These are phyloP conservation scores for Pythium periplocum DNA, from an alignment of 352 stramenopile genomes.

Conservation along the genomic window DNA sequence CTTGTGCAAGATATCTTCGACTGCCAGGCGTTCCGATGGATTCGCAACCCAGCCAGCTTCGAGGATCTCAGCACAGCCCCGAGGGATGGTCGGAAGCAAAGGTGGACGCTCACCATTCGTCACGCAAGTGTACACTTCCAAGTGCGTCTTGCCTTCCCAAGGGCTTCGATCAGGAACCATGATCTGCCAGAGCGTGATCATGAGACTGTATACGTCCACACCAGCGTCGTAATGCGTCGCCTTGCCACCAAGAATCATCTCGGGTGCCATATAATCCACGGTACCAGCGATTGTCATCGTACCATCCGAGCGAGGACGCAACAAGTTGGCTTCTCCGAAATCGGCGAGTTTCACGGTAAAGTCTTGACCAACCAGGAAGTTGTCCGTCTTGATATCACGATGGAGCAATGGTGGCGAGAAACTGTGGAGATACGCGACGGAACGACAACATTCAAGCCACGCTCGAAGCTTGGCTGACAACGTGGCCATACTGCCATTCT, in stretches of 20 bases:
- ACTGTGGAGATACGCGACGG: slow-evolving; percentile 81
- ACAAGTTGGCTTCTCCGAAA: slow-evolving; percentile 82
- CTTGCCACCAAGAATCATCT: slow-evolving; percentile 83
- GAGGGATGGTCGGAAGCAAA: slow-evolving; percentile 61
- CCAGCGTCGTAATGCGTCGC: slow-evolving; percentile 71
- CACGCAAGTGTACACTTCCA: slow-evolving; percentile 78
- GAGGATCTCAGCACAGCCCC: slow-evolving; percentile 67
- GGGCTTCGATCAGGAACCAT: slow-evolving; percentile 72
- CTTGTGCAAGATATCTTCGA: slow-evolving; percentile 70
- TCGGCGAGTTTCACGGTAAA: slow-evolving; percentile 78
- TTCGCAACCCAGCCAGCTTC: slow-evolving; percentile 67
- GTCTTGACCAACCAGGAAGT: slow-evolving; percentile 76
- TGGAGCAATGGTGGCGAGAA: slow-evolving; percentile 77
- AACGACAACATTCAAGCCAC: slow-evolving; percentile 77
- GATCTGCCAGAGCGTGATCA: slow-evolving; percentile 87
- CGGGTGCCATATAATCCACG: slow-evolving; percentile 82
- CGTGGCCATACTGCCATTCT: slow-evolving; percentile 49
- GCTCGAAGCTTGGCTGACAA: slow-evolving; percentile 74
- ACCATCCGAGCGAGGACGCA: slow-evolving; percentile 63
- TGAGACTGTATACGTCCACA: slow-evolving; percentile 81
- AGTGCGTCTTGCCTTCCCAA: slow-evolving; percentile 66
- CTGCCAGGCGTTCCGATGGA: slow-evolving; percentile 60
- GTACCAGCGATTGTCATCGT: slow-evolving; percentile 86
- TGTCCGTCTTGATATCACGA: slow-evolving; percentile 85
- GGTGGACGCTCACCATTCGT: slow-evolving; percentile 67